These are phyloP conservation scores for Arabis hirsuta DNA, from an alignment of 345 rosid genomes.

Conservation along the genomic window DNA sequence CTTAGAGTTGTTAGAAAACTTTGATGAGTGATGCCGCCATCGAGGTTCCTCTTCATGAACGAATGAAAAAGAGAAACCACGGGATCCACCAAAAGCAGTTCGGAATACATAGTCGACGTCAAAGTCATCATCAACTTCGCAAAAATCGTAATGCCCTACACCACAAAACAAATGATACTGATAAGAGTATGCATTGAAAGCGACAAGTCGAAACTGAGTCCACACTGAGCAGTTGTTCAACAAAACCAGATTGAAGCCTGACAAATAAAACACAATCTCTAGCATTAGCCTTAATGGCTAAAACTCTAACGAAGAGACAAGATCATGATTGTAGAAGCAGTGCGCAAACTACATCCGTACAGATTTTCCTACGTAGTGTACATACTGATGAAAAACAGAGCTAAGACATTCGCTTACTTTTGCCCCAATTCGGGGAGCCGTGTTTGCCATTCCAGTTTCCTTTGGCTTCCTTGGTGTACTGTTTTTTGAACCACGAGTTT, in stretches of 20 bases:
- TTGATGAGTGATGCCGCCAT: slow-evolving; percentile 45
- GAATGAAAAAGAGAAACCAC: slow-evolving; percentile 64
- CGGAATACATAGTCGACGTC: slow-evolving; percentile 62
- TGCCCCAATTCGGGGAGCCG: slow-evolving; percentile 44
- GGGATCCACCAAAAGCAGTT: slow-evolving; percentile 65
- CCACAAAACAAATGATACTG: slow-evolving; percentile 9
- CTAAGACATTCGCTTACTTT: slow-evolving; percentile 57
- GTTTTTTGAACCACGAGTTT: slow-evolving; percentile 66
- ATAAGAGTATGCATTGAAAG: background rate
- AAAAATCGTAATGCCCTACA: slow-evolving; percentile 67
- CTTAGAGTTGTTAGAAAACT: slow-evolving; percentile 48
- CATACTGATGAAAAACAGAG: background rate
- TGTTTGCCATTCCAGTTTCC: slow-evolving; percentile 47
- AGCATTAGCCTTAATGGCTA: background rate
- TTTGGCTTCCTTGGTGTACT: slow-evolving; percentile 52
- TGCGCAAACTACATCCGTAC: slow-evolving; percentile 5
- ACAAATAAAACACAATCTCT: background rate
- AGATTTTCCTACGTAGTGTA: background rate
- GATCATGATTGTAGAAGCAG: slow-evolving; percentile 5
- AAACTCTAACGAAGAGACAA: background rate
- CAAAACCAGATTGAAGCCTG: slow-evolving; percentile 2
- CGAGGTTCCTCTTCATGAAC: slow-evolving; percentile 59
- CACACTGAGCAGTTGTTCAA: background rate
- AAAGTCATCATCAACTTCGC: slow-evolving; percentile 60
- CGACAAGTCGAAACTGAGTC: background rate